Percentiles rank a stretch among this genome's conserved stretches.
These are phyloP conservation scores for Ustilago loliicola DNA, from an alignment of 1,284 basidiomycete species.

Conservation along the genomic window DNA sequence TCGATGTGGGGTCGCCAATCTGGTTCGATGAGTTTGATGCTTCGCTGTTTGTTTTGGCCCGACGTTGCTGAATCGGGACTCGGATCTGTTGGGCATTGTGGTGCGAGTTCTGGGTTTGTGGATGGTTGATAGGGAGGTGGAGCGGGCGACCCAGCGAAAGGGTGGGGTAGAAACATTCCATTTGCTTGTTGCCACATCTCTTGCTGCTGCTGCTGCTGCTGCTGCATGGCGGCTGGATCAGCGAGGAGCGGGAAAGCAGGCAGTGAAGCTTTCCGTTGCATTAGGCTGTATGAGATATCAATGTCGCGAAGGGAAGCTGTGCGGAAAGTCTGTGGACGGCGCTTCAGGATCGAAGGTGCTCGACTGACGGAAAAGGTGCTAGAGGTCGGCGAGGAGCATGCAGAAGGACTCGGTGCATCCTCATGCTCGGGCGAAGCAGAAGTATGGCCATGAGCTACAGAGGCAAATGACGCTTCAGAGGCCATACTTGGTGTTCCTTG, in stretches of 20 bases:
- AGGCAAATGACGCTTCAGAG: conserved; percentile 29
- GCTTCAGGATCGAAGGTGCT: conserved; percentile 60
- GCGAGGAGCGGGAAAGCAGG: conserved; percentile 13
- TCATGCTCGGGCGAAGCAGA: conserved; percentile 3
- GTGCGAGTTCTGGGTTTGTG: not conserved
- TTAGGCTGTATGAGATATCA: conserved; percentile 36
- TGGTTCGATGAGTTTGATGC: conserved; percentile 61
- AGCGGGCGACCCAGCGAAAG: conserved; percentile 13
- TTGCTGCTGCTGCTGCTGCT: conserved; percentile 16
- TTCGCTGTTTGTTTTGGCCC: conserved; percentile 5
- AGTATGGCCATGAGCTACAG: conserved; percentile 6
- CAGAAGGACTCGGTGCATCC: not conserved
- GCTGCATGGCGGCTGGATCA: conserved; percentile 2
- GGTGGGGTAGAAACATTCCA: conserved; percentile 1
- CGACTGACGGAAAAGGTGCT: conserved; percentile 37
- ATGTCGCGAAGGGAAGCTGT: conserved; percentile 41
- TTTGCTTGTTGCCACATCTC: conserved; percentile 15
- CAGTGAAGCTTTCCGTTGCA: conserved; percentile 31
- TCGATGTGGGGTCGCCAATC: conserved; percentile 62
- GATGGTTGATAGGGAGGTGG: conserved; percentile 34
- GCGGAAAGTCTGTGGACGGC: conserved; percentile 50
- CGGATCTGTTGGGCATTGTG: not conserved
- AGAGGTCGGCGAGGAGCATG: conserved; percentile 27
- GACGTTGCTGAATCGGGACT: not conserved
- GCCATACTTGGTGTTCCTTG: conserved; percentile 29